Evolutionary conservation across 805 yeast species (phyloP).

Genomic region (Grigorovia yakushimaensis): DNA sequence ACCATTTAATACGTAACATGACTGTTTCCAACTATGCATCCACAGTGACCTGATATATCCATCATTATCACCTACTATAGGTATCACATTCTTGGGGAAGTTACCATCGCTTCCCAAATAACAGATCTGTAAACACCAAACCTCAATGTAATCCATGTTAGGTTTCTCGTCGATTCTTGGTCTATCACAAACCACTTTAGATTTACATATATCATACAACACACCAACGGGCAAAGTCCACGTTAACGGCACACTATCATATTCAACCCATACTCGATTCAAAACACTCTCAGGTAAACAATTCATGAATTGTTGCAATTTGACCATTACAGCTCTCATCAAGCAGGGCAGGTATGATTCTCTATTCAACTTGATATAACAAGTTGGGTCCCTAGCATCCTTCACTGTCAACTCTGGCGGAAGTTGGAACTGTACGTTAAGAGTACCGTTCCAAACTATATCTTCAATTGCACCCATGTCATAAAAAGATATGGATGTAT

Average conservation of each 20-base stretch:
- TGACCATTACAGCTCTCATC: slow-evolving; percentile 24
- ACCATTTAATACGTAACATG: slow-evolving; percentile 66
- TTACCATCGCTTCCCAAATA: slow-evolving; percentile 17
- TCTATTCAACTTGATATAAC: not conserved
- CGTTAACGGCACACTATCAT: slow-evolving; percentile 50
- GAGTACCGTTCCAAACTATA: slow-evolving; percentile 44
- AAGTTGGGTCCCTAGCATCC: not conserved
- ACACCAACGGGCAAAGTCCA: slow-evolving; percentile 78
- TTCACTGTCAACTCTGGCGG: slow-evolving; percentile 5
- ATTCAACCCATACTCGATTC: slow-evolving; percentile 54
- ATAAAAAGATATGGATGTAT: too few species aligned
- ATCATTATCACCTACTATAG: slow-evolving; percentile 9
- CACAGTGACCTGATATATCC: slow-evolving; percentile 35
- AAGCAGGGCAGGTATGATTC: not conserved
- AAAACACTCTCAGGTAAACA: slow-evolving; percentile 18
- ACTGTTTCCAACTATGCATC: slow-evolving; percentile 76
- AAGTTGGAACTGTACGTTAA: slow-evolving; percentile 35
- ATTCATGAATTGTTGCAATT: slow-evolving; percentile 30
- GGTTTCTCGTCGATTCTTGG: not conserved
- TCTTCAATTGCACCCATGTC: slow-evolving; percentile 21
- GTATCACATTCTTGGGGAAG: slow-evolving; percentile 18
- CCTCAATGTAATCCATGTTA: slow-evolving; percentile 7
- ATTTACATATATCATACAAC: slow-evolving; percentile 37
- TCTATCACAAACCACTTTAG: not conserved
- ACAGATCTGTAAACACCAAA: slow-evolving; percentile 42